A percentile compares a stretch with the other conserved stretches of the same genome.
These are phyloP conservation scores for Volutella citrinella DNA, from an alignment of 2,329 filamentous ascomycete genomes.

Conservation along the genomic window DNA sequence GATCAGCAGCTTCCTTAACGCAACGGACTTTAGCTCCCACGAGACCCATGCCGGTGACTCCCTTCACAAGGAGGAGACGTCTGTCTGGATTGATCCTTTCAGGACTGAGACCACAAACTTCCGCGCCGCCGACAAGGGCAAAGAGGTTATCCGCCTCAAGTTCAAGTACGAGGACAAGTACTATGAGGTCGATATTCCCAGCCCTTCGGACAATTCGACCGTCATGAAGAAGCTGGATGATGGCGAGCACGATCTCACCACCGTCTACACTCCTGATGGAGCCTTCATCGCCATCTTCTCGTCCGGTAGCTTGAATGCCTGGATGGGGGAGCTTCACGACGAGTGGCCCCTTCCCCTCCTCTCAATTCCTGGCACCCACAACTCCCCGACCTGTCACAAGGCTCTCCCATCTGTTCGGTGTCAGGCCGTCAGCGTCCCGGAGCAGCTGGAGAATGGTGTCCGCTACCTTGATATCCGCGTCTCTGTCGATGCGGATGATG, in stretches of 20 bases:
- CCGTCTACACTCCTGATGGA: constrained; percentile 58
- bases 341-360: constrained; percentile 73
- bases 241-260: constrained; percentile 58
- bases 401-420: constrained; percentile 92
- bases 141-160: constrained; percentile 70
- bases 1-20: constrained; percentile 43
- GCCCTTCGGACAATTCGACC: constrained; percentile 55
- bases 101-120: constrained; percentile 56
- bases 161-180: constrained; percentile 57
- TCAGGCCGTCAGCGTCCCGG: constrained; percentile 72
- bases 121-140: constrained; percentile 52
- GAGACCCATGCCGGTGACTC: constrained; percentile 46
- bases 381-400: constrained; percentile 79
- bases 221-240: constrained; percentile 56
- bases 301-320: constrained; percentile 64
- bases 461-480: constrained; percentile 93
- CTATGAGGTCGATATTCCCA: constrained; percentile 73
- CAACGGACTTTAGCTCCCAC: constrained; percentile 31
- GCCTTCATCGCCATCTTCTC: constrained; percentile 65
- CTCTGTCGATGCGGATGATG: constrained; percentile 48
- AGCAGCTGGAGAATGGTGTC: constrained; percentile 85
- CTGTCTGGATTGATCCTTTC: constrained; percentile 67
- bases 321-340: constrained; percentile 79
- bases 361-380: constrained; percentile 93
- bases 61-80: constrained; percentile 60